Base-by-base conservation (phyloP, 2,329 filamentous ascomycete species). In the Fusarium agapanthi region DNA sequence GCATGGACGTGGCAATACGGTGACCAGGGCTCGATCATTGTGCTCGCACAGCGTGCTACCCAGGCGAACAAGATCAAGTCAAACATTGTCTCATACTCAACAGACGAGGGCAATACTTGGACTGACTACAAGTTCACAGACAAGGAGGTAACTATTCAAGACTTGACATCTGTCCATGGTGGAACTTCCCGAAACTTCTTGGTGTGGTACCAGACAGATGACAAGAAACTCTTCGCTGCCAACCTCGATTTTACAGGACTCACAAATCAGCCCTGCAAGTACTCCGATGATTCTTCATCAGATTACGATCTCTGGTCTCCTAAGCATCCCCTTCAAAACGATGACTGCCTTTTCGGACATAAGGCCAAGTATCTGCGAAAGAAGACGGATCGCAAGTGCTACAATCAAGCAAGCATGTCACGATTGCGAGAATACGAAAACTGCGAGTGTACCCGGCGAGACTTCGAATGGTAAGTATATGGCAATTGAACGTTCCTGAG, bases 1-100 rank as follows among this genome's bases (percentile, higher is more conserved):
- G 89, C 88, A 40, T 97, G 95, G 86, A 92, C 93, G 78, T 99
- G 95, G 94, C 94, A 97, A 78, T 97, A 94, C 80, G 97, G 96
- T 65, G 97, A 99, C 77, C 94, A 97, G 80, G 96, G 96, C 34
- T 96, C 94, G 11, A 92, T 98, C 76, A 90, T 98, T 69, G 94
- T 97, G 45, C 91, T 99, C 54, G 95, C 95, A 28, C 89, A 92
- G 78, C 90, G 94, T 64, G 86, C 88, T 20, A 88, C 87, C 58
- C 86, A 89, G 57, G 94, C 92, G 9, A 92, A 92, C 72, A 83
- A 86, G 3, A 84, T 95, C 58, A 90, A 88, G 78, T 93, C 92
- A 6, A 89, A 93, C 59, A 83, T 84, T 5, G 83, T 97, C 44
- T 90, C 89, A 65, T 98, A 96, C 83, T 92, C 93, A 22, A 85